Conservation (phyloP, 768 basidiomycete species). For the Artomyces pyxidatus region DNA sequence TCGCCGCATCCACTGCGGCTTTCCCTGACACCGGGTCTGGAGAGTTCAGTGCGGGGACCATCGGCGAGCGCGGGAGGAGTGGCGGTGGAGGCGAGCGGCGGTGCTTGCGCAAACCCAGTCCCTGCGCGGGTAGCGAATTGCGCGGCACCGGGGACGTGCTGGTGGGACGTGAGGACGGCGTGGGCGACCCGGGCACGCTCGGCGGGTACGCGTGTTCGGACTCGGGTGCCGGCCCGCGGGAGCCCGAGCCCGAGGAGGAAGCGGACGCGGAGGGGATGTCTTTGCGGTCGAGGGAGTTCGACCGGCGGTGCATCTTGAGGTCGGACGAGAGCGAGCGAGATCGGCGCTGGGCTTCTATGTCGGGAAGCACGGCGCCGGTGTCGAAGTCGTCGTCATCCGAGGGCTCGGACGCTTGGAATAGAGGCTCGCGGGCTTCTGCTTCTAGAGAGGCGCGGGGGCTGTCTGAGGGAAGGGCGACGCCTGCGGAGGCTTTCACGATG, state of each 20-base stretch:
- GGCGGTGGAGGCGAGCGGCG: slow-evolving; percentile 20
- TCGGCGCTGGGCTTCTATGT: slow-evolving; percentile 40
- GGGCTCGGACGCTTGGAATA: slow-evolving; percentile 45
- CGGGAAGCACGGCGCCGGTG: slow-evolving; percentile 21
- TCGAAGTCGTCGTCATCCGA: slow-evolving; percentile 46
- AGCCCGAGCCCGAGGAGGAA: slow-evolving; percentile 22
- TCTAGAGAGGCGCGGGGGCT: slow-evolving; percentile 29
- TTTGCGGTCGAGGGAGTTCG: slow-evolving; percentile 4
- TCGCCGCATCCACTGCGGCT: slow-evolving; percentile 2
- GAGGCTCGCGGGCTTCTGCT: slow-evolving; percentile 46
- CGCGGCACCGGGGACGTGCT: slow-evolving; percentile 19
- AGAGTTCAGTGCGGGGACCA: slow-evolving; percentile 9
- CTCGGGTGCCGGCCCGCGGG: slow-evolving; percentile 17
- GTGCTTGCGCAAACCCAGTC: slow-evolving; percentile 3
- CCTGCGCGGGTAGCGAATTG: background rate
- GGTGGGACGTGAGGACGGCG: slow-evolving; percentile 25
- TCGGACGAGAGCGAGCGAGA: slow-evolving; percentile 20
- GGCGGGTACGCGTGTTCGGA: slow-evolving; percentile 58
- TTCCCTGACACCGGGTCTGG: slow-evolving; percentile 7
- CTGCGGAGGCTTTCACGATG: slow-evolving; percentile 69
- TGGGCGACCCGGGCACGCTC: slow-evolving; percentile 35
- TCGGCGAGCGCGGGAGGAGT: slow-evolving; percentile 15
- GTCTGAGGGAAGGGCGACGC: slow-evolving; percentile 33
- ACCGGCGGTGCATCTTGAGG: slow-evolving; percentile 18
- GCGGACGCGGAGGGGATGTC: slow-evolving; percentile 21